These are phyloP conservation scores for Phytophthora foliorum DNA, from an alignment of 352 stramenopile species.

Conservation along the genomic window DNA sequence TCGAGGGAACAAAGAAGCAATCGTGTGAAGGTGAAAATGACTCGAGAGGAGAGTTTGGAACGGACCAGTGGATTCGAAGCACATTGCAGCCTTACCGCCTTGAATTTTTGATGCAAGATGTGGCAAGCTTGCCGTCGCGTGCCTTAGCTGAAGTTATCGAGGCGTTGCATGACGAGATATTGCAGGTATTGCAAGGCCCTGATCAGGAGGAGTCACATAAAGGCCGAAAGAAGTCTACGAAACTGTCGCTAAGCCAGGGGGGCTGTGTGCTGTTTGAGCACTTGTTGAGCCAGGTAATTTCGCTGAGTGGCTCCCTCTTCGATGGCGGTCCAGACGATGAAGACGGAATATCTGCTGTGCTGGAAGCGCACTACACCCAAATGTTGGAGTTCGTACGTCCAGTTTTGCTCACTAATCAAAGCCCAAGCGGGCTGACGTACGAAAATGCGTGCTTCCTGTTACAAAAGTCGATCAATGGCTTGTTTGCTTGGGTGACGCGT, in stretches of 20 bases:
- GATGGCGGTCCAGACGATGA: conserved; percentile 44
- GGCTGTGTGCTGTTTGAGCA: conserved; percentile 81
- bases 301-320: conserved; percentile 45
- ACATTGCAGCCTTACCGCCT: conserved; percentile 77
- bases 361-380: conserved; percentile 65
- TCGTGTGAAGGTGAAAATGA: conserved; percentile 17
- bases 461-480: conserved; percentile 68
- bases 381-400: conserved; percentile 55
- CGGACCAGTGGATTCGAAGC: conserved; percentile 65
- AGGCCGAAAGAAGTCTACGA: conserved; percentile 33
- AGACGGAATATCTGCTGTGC: conserved; percentile 52
- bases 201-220: conserved; percentile 30
- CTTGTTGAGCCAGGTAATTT: conserved; percentile 55
- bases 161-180: conserved; percentile 65
- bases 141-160: conserved; percentile 59
- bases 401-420: conserved; percentile 48
- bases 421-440: conserved; percentile 60
- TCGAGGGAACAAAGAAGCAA: conserved; percentile 39
- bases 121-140: conserved; percentile 57
- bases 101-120: conserved; percentile 68
- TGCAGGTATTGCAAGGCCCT: conserved; percentile 42
- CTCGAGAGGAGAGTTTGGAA: conserved; percentile 47
- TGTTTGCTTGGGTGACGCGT: conserved; percentile 60
- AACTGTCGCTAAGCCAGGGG: conserved; percentile 52
- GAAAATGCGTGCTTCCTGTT: conserved; percentile 72